Evolutionary conservation across 2,329 filamentous ascomycete species (phyloP).

Genomic region (Conoideocrella luteorostrata): DNA sequence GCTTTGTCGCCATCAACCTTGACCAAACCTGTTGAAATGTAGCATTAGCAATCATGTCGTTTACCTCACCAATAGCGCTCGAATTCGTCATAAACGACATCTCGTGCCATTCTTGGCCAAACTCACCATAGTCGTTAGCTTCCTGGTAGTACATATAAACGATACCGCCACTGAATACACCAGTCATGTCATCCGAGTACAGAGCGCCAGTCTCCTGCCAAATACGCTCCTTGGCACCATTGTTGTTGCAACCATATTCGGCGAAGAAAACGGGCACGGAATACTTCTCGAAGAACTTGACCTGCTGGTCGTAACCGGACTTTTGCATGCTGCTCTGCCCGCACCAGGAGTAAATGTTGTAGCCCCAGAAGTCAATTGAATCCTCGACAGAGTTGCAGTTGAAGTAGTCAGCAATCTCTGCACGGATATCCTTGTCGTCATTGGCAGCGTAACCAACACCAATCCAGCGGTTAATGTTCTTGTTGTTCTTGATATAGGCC

Average conservation of each 20-base stretch:
- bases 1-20: conserved; percentile 51
- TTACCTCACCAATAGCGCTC: too few relatives aligned
- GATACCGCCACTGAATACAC: conserved; percentile 89
- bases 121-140: conserved; percentile 73
- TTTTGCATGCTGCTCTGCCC: conserved; percentile 68
- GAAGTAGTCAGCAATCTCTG: conserved; percentile 83
- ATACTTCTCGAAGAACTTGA: conserved; percentile 81
- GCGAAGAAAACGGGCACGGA: conserved; percentile 96
- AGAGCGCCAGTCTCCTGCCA: conserved; percentile 83
- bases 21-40: conserved; percentile 53
- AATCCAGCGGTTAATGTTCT: conserved; percentile 72
- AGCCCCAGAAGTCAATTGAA: conserved; percentile 95
- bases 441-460: conserved; percentile 95
- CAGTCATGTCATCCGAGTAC: conserved; percentile 73
- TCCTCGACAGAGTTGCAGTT: conserved; percentile 66
- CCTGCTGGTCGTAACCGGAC: conserved; percentile 78
- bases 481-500: conserved; percentile 78
- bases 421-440: conserved; percentile 79
- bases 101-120: conserved; percentile 5
- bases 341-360: conserved; percentile 99
- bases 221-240: conserved; percentile 57
- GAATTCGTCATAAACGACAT: too few relatives aligned
- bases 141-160: conserved; percentile 99
- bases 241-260: conserved; percentile 90
- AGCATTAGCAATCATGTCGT: background rate